Conservation (phyloP, 2,329 filamentous ascomycete species). For the Colletotrichum somersetense region DNA sequence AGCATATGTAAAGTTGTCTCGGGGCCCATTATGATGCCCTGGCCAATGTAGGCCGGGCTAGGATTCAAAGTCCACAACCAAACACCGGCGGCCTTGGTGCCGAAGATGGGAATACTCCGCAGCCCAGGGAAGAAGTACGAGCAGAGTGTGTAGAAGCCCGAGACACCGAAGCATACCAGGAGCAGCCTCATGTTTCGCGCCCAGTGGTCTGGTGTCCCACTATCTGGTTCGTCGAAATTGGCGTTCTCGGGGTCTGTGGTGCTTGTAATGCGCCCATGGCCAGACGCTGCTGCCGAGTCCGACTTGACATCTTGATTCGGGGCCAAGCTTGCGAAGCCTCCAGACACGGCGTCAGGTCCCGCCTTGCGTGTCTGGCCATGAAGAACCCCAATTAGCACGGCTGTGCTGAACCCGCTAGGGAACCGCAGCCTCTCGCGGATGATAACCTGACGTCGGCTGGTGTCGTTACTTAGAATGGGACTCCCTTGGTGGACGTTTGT, state of each 20-base stretch:
- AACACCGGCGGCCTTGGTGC: conserved; percentile 75
- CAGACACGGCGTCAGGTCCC: conserved; percentile 48
- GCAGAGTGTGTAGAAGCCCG: conserved; percentile 78
- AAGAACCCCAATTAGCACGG: conserved; percentile 90
- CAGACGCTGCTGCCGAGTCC: not conserved
- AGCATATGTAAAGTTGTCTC: conserved; percentile 97
- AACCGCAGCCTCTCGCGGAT: conserved; percentile 93
- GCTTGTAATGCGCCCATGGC: not conserved
- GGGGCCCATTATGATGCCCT: conserved; percentile 98
- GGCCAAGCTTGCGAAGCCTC: conserved; percentile 59
- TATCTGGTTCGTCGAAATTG: conserved; percentile 26
- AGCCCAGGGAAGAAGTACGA: conserved; percentile 92
- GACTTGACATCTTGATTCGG: conserved; percentile 41
- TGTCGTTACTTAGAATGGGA: conserved; percentile 1
- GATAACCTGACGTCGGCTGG: conserved; percentile 85
- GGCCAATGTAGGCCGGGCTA: conserved; percentile 95
- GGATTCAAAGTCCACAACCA: conserved; percentile 99
- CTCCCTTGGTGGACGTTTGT: not conserved
- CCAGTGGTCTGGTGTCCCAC: conserved; percentile 48
- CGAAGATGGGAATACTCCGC: conserved; percentile 89
- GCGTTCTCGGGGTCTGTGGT: conserved; percentile 21
- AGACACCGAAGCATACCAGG: conserved; percentile 68
- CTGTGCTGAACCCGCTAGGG: conserved; percentile 94
- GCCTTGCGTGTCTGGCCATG: conserved; percentile 69
- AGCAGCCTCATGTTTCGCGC: conserved; percentile 66